These are phyloP conservation scores for Debaryomycetaceae sp. DNA, from an alignment of 1,139 yeast species.

Conservation along the genomic window DNA sequence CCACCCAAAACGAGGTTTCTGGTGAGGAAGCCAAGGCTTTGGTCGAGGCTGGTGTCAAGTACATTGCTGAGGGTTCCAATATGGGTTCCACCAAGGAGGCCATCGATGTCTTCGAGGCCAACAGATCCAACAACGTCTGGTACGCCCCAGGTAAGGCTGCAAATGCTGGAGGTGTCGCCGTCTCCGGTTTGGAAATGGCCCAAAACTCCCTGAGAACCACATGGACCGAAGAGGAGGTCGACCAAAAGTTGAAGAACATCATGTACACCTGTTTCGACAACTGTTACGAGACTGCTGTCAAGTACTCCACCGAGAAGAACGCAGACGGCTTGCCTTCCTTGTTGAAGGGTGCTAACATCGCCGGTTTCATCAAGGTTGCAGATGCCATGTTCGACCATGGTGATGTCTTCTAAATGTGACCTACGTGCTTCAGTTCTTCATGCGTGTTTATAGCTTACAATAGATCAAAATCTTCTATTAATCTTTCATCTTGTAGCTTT, in stretches of 20 bases:
- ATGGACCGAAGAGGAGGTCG: conserved; percentile 91
- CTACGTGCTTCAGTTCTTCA: background rate
- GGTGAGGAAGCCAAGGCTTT: conserved; percentile 96
- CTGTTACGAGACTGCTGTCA: conserved; percentile 83
- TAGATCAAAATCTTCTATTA: background rate
- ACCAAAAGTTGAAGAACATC: conserved; percentile 78
- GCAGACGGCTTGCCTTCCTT: conserved; percentile 72
- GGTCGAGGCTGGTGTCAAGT: conserved; percentile 87
- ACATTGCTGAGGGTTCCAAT: conserved; percentile 97
- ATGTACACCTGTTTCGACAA: conserved; percentile 92
- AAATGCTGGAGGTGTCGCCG: conserved; percentile 99
- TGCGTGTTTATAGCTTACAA: background rate
- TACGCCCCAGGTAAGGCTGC: conserved; percentile 99
- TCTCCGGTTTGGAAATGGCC: conserved; percentile 98
- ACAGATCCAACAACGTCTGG: conserved; percentile 82
- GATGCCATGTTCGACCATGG: conserved; percentile 98
- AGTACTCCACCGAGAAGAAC: conserved; percentile 70
- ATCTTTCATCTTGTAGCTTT: no score
- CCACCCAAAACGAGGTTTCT: conserved; percentile 96
- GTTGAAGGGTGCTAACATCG: conserved; percentile 98
- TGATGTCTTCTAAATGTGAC: conserved; percentile 55
- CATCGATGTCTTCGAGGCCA: conserved; percentile 87
- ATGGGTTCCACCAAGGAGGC: conserved; percentile 99
- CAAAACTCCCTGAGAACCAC: conserved; percentile 93
- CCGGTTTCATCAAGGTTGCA: conserved; percentile 97